Conservation (phyloP, 176 grass and related monocot genomes). For the Bromus sterilis region DNA sequence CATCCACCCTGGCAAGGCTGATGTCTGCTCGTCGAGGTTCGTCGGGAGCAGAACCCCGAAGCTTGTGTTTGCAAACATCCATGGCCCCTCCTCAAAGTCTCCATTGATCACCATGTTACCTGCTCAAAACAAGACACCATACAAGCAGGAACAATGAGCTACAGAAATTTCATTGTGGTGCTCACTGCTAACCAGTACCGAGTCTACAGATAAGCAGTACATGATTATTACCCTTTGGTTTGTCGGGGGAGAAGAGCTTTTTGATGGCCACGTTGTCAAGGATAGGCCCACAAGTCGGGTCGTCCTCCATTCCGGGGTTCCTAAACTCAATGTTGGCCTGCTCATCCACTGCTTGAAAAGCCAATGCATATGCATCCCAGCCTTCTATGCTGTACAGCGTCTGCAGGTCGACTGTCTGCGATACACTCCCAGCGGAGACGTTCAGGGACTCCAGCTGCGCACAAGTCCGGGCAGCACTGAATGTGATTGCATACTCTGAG, state of each 20-base stretch:
- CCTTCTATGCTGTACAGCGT: slow-evolving; percentile 97
- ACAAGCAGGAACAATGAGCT: not conserved
- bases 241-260: slow-evolving; percentile 85
- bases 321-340: slow-evolving; percentile 58
- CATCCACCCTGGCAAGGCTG: slow-evolving; percentile 79
- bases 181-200: not conserved
- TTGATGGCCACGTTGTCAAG: slow-evolving; percentile 89
- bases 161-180: too few species aligned
- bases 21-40: slow-evolving; percentile 83
- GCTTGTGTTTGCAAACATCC: slow-evolving; percentile 89
- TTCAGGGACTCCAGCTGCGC: slow-evolving; percentile 90
- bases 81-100: slow-evolving; percentile 96
- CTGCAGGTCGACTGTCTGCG: slow-evolving; percentile 78
- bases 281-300: slow-evolving; percentile 92
- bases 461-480: slow-evolving; percentile 91
- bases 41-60: slow-evolving; percentile 93
- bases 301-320: slow-evolving; percentile 98
- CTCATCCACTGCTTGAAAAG: slow-evolving; percentile 74
- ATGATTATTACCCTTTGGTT: slow-evolving; percentile 46
- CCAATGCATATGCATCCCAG: slow-evolving; percentile 92
- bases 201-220: not conserved
- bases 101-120: slow-evolving; percentile 83
- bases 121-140: slow-evolving; percentile 24
- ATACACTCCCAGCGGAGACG: slow-evolving; percentile 51
- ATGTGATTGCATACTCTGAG: slow-evolving; percentile 73